These are phyloP conservation scores for Pelargonium hybrid DNA, from an alignment of 441 rosid species.

Conservation along the genomic window DNA sequence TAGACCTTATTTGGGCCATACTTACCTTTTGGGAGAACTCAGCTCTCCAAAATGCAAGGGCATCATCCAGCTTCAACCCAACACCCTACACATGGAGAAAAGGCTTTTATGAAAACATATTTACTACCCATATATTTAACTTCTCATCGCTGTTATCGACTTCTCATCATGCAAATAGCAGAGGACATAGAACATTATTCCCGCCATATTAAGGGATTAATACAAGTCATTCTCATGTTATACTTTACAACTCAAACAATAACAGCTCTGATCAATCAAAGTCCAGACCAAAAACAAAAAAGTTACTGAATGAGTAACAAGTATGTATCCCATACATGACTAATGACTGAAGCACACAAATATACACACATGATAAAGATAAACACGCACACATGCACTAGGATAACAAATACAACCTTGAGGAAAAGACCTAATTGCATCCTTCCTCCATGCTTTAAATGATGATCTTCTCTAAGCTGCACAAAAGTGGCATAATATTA, in stretches of 20 bases:
- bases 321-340: neutral
- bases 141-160: neutral
- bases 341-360: neutral
- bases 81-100: slow-evolving; percentile 45
- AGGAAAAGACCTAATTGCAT: slow-evolving; percentile 92
- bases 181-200: too few species aligned
- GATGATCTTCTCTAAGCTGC: slow-evolving; percentile 92
- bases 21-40: slow-evolving; percentile 78
- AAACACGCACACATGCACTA: slow-evolving; percentile 5
- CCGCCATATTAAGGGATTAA: too few species aligned
- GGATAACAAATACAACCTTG: slow-evolving; percentile 43
- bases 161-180: neutral
- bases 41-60: slow-evolving; percentile 87
- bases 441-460: slow-evolving; percentile 92
- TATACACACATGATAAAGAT: neutral
- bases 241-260: neutral
- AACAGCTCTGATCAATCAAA: neutral
- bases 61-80: slow-evolving; percentile 84
- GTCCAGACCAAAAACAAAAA: neutral
- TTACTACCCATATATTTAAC: neutral
- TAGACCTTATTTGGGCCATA: neutral
- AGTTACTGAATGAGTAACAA: neutral
- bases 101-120: slow-evolving; percentile 2
- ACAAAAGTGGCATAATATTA: neutral
- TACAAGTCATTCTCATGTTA: too few species aligned